phyloP scores from a whole-genome alignment of 2,329 filamentous ascomycete species.

The Trichophyton verrucosum region DNA sequence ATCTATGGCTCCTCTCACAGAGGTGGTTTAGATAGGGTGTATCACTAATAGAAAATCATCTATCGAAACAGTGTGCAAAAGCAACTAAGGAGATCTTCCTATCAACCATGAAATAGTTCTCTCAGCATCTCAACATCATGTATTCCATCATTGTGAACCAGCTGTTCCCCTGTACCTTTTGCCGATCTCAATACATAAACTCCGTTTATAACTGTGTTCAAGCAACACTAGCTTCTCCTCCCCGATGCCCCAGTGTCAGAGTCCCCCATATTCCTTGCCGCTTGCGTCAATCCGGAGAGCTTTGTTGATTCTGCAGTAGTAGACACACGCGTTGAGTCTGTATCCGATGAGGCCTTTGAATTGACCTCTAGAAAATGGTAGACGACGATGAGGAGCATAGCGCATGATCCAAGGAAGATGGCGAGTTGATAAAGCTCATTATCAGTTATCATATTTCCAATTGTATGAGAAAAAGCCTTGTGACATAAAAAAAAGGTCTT shows the following conservation, averaged over 20 bases:
- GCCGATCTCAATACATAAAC: not conserved
- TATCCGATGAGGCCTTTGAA: constrained; percentile 43
- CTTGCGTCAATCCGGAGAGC: not conserved
- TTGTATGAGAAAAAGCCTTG: not conserved
- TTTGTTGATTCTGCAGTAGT: not conserved
- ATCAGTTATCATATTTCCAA: constrained; percentile 82
- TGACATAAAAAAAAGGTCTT: too few relatives aligned
- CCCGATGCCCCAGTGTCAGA: not conserved
- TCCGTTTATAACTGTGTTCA: not conserved
- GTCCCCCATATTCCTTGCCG: not conserved
- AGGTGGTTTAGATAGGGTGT: not conserved
- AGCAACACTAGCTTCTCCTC: not conserved
- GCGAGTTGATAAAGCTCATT: constrained; percentile 79
- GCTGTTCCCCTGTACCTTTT: not conserved
- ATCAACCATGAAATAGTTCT: too few relatives aligned
- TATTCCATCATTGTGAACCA: too few relatives aligned
- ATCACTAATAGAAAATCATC: not conserved
- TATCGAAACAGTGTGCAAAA: not conserved
- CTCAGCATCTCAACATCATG: too few relatives aligned
- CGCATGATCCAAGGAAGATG: constrained; percentile 77
- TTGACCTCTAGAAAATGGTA: constrained; percentile 98
- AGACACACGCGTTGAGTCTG: not conserved
- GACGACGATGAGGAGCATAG: constrained; percentile 84
- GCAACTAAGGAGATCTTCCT: too few relatives aligned
- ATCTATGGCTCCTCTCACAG: not conserved